Conservation (phyloP, 208 protist species). For the Leishmania lainsoni region DNA sequence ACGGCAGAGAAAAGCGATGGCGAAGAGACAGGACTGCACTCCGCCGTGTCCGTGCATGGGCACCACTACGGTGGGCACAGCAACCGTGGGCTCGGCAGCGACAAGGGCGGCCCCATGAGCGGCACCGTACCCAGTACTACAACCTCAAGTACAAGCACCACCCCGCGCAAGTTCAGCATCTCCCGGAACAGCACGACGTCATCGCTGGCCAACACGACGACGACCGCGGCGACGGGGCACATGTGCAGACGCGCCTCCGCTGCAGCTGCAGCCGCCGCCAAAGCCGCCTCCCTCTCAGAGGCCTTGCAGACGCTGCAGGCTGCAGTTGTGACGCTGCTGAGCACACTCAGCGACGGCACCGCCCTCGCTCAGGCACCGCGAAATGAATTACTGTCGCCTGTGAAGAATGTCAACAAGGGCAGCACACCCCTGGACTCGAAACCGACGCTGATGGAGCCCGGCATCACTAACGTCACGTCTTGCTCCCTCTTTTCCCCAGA, state of each 20-base stretch:
- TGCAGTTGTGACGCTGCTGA: constrained; percentile 44
- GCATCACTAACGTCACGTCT: background rate
- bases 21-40: background rate
- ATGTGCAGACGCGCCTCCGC: constrained; percentile 8
- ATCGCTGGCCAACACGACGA: constrained; percentile 19
- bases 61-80: constrained; percentile 12
- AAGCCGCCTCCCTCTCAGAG: constrained; percentile 42
- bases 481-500: background rate
- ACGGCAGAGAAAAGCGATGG: constrained; percentile 1
- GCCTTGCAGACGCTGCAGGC: constrained; percentile 38
- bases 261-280: constrained; percentile 16
- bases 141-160: constrained; percentile 23
- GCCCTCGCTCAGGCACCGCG: constrained; percentile 11
- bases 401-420: background rate
- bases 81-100: constrained; percentile 10
- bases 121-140: constrained; percentile 1
- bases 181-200: constrained; percentile 16
- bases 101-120: background rate
- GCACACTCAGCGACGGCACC: constrained; percentile 37
- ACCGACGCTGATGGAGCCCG: background rate
- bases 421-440: background rate
- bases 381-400: background rate
- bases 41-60: constrained; percentile 1
- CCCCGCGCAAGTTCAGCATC: constrained; percentile 22
- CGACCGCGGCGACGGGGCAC: background rate